These are phyloP conservation scores for Alternaria triticimaculans DNA, from an alignment of 2,329 filamentous ascomycete species.

Conservation along the genomic window DNA sequence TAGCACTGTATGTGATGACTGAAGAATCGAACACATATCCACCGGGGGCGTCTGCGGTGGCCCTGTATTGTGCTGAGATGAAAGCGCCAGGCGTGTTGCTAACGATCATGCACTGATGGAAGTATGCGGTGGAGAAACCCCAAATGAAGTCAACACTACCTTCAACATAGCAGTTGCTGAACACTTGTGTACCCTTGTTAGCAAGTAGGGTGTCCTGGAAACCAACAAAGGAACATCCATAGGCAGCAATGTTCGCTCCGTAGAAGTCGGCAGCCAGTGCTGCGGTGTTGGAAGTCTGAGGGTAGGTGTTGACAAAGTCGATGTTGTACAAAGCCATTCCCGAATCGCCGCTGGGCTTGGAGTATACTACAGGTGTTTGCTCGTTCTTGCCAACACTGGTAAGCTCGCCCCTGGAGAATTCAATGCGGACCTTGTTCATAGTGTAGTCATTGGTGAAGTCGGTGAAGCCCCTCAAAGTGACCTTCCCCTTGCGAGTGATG, in stretches of 20 bases:
- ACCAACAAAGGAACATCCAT: slow-evolving; percentile 60
- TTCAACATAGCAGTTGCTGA: slow-evolving; percentile 62
- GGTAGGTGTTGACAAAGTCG: slow-evolving; percentile 52
- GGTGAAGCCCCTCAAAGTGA: slow-evolving; percentile 51
- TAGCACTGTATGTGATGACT: slow-evolving; percentile 52
- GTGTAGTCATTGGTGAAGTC: slow-evolving; percentile 43
- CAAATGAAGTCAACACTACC: slow-evolving; percentile 66
- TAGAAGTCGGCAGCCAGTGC: slow-evolving; percentile 58
- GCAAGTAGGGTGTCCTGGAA: slow-evolving; percentile 60
- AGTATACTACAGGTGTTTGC: slow-evolving; percentile 54
- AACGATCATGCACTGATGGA: slow-evolving; percentile 51
- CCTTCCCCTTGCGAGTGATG: slow-evolving; percentile 51
- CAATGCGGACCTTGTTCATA: slow-evolving; percentile 49
- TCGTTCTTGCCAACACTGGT: slow-evolving; percentile 53
- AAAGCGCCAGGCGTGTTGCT: slow-evolving; percentile 29
- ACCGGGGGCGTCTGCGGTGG: slow-evolving; percentile 33
- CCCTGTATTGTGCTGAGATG: slow-evolving; percentile 28
- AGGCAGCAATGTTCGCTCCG: slow-evolving; percentile 59
- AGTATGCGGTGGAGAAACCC: slow-evolving; percentile 58
- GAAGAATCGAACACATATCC: slow-evolving; percentile 62
- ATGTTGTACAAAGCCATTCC: slow-evolving; percentile 27
- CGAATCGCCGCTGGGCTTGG: slow-evolving; percentile 42
- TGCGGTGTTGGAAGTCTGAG: slow-evolving; percentile 39
- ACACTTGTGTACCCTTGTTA: slow-evolving; percentile 60
- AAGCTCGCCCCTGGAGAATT: slow-evolving; percentile 48